Base-by-base conservation (phyloP, 495 filamentous ascomycete genomes). In the Hypomontagnella monticulosa region DNA sequence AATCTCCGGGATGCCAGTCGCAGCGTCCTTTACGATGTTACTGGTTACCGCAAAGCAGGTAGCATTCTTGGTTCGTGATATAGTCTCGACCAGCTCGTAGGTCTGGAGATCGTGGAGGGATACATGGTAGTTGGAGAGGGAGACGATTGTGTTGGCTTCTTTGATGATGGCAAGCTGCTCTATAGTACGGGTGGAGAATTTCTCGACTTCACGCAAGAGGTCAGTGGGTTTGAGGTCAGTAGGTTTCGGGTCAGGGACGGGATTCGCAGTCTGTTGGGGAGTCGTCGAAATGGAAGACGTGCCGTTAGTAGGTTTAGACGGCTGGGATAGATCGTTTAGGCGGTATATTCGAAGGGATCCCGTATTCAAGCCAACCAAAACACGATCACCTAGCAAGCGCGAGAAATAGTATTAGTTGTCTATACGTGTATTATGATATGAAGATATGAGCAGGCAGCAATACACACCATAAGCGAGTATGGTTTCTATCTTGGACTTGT, bases 121-220 rank as follows among this genome's bases (percentile, higher is more conserved):
- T 65, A 99, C 87, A 73, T 92, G 87, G 40, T 86, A 90, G 75
- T 97, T 96, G 52, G 92, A 92, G 47, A 99, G 81, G 3, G 93
- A 96, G 42, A 99, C 87, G 44, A 99, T 85, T 9, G 92, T 87
- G 72, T 91, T 93, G 34, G 92, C 92, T 77, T 97, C 96, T 66
- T 98, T 98, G 63, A 99, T 92, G 58, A 94, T 85, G 27, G 94
- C 94, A 4, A 99, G 87, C 79, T 97, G 93, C 68, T 97, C 93
- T 47, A 97, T 88, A 46, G 92, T 88, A 60, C 90, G 85, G 34
- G 89, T 85, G 23, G 93, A 93, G 81, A 99, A 99, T 78, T 91
- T 96, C 62, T 98, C 95, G 27, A 93, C 80, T 75, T 97, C 96
- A 43, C 93, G 89, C 9, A 97, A 80, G 19, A 96, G 83, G 61